A percentile compares a stretch with the other conserved stretches of the same genome.
phyloP scores from a whole-genome alignment of 176 grass and related monocot species.

The Rhipidocladum racemiflorum region DNA sequence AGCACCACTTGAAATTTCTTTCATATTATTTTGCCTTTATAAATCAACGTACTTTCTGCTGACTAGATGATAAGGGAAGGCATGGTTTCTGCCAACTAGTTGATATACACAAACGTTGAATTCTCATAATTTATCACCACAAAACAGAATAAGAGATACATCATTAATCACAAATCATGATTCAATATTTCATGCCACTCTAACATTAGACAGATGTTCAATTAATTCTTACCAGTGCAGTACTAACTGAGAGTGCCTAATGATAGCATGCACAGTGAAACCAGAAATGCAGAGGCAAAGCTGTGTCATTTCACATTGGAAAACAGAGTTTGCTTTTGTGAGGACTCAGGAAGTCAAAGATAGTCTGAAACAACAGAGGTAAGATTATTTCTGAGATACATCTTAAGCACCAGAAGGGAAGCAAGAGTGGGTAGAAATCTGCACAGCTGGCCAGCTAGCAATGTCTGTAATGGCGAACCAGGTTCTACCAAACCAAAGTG shows the following conservation, averaged over 20 bases:
- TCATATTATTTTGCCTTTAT: background rate
- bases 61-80: background rate
- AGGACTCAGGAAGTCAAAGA: background rate
- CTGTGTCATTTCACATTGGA: background rate
- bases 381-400: background rate
- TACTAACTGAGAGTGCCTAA: background rate
- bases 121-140: background rate
- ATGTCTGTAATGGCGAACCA: background rate
- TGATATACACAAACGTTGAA: background rate
- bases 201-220: background rate
- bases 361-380: background rate
- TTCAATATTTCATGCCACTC: background rate
- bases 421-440: background rate
- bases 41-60: background rate
- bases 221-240: constrained; percentile 8
- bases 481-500: background rate
- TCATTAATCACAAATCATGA: background rate
- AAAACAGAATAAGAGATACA: background rate
- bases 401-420: background rate
- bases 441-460: background rate
- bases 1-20: background rate
- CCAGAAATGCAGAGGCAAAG: constrained; percentile 3
- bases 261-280: background rate
- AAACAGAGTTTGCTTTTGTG: background rate
- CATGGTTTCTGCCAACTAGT: background rate